A percentile compares a stretch with the other conserved stretches of the same genome.
These are phyloP conservation scores for Clathrospora elynae DNA, from an alignment of 2,329 filamentous ascomycete species.

Conservation along the genomic window DNA sequence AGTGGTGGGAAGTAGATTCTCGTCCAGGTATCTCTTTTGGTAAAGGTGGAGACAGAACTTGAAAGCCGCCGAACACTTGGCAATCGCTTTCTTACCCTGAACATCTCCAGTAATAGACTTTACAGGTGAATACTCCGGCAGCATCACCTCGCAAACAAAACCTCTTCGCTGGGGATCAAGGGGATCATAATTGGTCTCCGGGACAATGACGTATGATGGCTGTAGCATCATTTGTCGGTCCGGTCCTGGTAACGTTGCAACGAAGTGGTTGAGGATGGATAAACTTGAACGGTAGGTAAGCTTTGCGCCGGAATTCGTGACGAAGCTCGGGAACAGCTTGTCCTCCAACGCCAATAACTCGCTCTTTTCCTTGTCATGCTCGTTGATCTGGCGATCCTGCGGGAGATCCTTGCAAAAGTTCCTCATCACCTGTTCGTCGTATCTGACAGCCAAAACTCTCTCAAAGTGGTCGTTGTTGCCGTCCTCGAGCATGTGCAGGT, in stretches of 20 bases:
- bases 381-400: slow-evolving; percentile 70
- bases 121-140: slow-evolving; percentile 77
- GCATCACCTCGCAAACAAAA: slow-evolving; percentile 71
- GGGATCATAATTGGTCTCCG: slow-evolving; percentile 14
- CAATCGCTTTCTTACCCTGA: slow-evolving; percentile 72
- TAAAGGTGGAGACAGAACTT: slow-evolving; percentile 75
- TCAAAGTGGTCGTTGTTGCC: slow-evolving; percentile 67
- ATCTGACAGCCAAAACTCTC: slow-evolving; percentile 63
- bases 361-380: slow-evolving; percentile 63
- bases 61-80: slow-evolving; percentile 89
- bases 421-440: slow-evolving; percentile 67
- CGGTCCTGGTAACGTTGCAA: slow-evolving; percentile 65
- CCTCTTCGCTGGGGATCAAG: slow-evolving; percentile 17
- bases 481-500: slow-evolving; percentile 80
- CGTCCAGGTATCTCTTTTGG: slow-evolving; percentile 69
- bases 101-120: slow-evolving; percentile 66
- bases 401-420: slow-evolving; percentile 77
- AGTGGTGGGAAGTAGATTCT: slow-evolving; percentile 74
- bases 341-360: slow-evolving; percentile 61
- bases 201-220: slow-evolving; percentile 64
- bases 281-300: slow-evolving; percentile 79
- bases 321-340: slow-evolving; percentile 56
- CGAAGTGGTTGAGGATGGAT: slow-evolving; percentile 73
- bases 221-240: slow-evolving; percentile 56
- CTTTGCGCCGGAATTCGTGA: slow-evolving; percentile 72